A percentile compares a stretch with the other conserved stretches of the same genome.
phyloP scores from a whole-genome alignment of 768 basidiomycete genomes.

The Termitomyces sp. region DNA sequence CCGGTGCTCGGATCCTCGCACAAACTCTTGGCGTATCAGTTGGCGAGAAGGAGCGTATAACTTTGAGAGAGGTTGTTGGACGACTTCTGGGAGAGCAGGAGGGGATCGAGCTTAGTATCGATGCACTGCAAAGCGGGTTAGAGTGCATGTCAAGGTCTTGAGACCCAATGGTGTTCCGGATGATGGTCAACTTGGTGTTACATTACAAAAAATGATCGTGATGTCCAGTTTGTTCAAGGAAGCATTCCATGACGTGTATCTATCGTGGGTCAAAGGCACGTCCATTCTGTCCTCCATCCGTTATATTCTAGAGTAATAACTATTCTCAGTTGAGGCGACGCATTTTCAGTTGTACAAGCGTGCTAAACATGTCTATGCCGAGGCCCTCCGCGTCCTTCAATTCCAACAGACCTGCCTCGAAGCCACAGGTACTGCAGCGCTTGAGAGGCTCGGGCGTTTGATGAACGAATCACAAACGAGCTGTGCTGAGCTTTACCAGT shows the following conservation, averaged over 20 bases:
- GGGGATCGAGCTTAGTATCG: constrained; percentile 39
- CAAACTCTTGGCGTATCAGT: constrained; percentile 44
- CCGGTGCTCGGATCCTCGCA: constrained; percentile 70
- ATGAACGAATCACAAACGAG: constrained; percentile 79
- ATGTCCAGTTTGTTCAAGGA: constrained; percentile 51
- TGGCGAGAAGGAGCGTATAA: constrained; percentile 45
- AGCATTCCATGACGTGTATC: constrained; percentile 60
- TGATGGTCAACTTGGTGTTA: constrained; percentile 53
- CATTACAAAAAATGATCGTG: constrained; percentile 68
- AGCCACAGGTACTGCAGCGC: constrained; percentile 24
- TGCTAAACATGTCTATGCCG: constrained; percentile 74
- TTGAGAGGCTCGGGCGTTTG: constrained; percentile 53
- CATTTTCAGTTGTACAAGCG: constrained; percentile 82
- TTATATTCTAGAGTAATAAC: not conserved
- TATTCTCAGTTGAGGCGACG: constrained; percentile 59
- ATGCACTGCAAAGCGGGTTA: constrained; percentile 40
- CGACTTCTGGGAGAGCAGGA: constrained; percentile 43
- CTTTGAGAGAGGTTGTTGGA: constrained; percentile 62
- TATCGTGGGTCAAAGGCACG: constrained; percentile 78
- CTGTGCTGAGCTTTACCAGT: constrained; percentile 67
- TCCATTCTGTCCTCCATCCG: not conserved
- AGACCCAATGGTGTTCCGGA: constrained; percentile 31
- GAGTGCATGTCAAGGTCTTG: constrained; percentile 49
- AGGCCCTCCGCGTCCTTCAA: constrained; percentile 74
- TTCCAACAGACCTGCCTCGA: constrained; percentile 66